Conservation (phyloP, 2,329 filamentous ascomycete species). For the Diaporthe eres region DNA sequence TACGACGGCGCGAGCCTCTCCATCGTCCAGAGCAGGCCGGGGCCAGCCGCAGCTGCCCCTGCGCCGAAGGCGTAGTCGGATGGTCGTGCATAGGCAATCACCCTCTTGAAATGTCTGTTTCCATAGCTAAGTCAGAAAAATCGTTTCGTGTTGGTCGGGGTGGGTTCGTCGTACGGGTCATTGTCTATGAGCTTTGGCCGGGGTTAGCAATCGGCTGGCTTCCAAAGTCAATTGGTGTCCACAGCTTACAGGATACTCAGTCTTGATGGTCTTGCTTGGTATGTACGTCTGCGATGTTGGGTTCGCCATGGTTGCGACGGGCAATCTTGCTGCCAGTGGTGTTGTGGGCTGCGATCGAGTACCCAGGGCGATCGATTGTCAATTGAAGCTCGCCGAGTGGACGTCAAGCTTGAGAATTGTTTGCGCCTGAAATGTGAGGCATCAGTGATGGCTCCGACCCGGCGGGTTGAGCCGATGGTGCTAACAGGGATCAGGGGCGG, state of each 20-base stretch:
- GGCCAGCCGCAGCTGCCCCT: conserved; percentile 78
- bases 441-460: background rate
- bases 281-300: conserved; percentile 63
- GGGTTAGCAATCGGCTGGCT: conserved; percentile 45
- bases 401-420: conserved; percentile 23
- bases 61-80: conserved; percentile 85
- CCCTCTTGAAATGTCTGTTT: conserved; percentile 88
- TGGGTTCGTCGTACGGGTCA: conserved; percentile 82
- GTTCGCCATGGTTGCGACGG: conserved; percentile 56
- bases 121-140: conserved; percentile 11
- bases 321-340: conserved; percentile 42
- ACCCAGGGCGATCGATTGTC: conserved; percentile 26
- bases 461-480: conserved; percentile 27
- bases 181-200: conserved; percentile 90
- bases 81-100: conserved; percentile 86
- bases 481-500: conserved; percentile 20
- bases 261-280: conserved; percentile 83
- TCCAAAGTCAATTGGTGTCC: conserved; percentile 44
- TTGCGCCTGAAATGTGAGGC: conserved; percentile 2
- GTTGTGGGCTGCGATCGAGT: conserved; percentile 19
- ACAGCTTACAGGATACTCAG: conserved; percentile 86
- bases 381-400: conserved; percentile 38
- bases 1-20: conserved; percentile 89
- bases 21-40: conserved; percentile 81
- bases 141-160: conserved; percentile 1